Conservation (phyloP, 441 rosid species). For the Biscutella laevigata region DNA sequence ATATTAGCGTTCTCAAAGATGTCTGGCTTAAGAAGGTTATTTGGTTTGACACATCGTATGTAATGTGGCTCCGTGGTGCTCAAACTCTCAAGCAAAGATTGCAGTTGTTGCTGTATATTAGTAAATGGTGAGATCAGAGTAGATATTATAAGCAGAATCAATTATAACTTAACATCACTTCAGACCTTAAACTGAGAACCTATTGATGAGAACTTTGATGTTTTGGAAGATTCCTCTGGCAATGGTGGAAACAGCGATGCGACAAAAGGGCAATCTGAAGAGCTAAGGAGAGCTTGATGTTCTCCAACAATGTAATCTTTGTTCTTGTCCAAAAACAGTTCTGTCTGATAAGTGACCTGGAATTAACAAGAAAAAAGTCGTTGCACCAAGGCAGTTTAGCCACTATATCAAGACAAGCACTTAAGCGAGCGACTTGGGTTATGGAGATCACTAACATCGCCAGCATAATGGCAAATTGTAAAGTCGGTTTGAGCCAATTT, state of each 20-base stretch:
- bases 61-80: constrained; percentile 92
- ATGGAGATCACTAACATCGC: constrained; percentile 62
- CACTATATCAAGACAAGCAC: constrained; percentile 7
- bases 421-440: constrained; percentile 1
- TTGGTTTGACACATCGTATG: constrained; percentile 95
- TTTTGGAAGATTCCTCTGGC: constrained; percentile 86
- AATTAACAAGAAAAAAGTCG: constrained; percentile 16
- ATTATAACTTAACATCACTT: constrained; percentile 14
- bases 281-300: constrained; percentile 80
- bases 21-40: constrained; percentile 79
- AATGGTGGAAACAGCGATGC: constrained; percentile 71
- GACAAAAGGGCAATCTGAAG: constrained; percentile 75
- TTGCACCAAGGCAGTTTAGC: constrained; percentile 1
- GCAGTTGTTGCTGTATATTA: constrained; percentile 83
- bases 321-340: constrained; percentile 86
- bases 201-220: constrained; percentile 90
- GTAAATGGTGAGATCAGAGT: constrained; percentile 23
- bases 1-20: constrained; percentile 78
- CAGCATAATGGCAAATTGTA: constrained; percentile 89
- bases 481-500: constrained; percentile 86
- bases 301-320: constrained; percentile 95
- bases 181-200: constrained; percentile 91
- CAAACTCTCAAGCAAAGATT: constrained; percentile 84
- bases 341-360: constrained; percentile 96
- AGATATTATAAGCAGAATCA: constrained; percentile 12